Percentiles rank a stretch among this genome's conserved stretches.
phyloP scores from a whole-genome alignment of 805 yeast genomes.

The Nakazawaea pomicola region DNA sequence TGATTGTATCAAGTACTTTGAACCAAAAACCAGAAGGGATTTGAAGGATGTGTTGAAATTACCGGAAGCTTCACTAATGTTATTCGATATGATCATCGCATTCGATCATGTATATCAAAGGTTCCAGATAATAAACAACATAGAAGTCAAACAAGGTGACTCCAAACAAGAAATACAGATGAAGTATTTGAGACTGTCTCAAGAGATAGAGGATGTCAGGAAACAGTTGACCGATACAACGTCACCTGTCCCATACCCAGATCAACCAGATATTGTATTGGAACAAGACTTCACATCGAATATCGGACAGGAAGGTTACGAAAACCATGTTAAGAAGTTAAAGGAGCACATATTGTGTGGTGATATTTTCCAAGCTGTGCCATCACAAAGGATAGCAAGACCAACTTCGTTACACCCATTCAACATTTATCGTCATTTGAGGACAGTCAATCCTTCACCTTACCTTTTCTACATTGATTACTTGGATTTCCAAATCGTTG shows the following conservation, averaged over 20 bases:
- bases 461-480: constrained; percentile 92
- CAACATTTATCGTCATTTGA: constrained; percentile 88
- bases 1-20: constrained; percentile 95
- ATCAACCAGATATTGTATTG: constrained; percentile 66
- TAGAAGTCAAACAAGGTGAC: constrained; percentile 38
- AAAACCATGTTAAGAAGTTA: constrained; percentile 66
- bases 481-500: constrained; percentile 88
- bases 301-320: constrained; percentile 92
- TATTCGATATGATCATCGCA: constrained; percentile 85
- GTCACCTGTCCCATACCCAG: constrained; percentile 53
- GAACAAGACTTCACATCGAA: constrained; percentile 77
- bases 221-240: constrained; percentile 39
- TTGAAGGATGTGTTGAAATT: constrained; percentile 75
- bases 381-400: constrained; percentile 93
- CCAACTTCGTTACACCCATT: constrained; percentile 95
- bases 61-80: constrained; percentile 91
- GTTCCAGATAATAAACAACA: constrained; percentile 83
- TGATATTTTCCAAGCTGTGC: constrained; percentile 96
- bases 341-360: constrained; percentile 84
- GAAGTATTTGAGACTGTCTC: constrained; percentile 50
- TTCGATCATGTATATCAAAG: constrained; percentile 93
- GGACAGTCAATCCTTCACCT: constrained; percentile 97
- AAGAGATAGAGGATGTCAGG: constrained; percentile 55
- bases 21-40: constrained; percentile 77
- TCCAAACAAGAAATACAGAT: constrained; percentile 27